Base-by-base conservation (phyloP, 192 early-diverging fungal genomes). In the Diversispora epigaea region DNA sequence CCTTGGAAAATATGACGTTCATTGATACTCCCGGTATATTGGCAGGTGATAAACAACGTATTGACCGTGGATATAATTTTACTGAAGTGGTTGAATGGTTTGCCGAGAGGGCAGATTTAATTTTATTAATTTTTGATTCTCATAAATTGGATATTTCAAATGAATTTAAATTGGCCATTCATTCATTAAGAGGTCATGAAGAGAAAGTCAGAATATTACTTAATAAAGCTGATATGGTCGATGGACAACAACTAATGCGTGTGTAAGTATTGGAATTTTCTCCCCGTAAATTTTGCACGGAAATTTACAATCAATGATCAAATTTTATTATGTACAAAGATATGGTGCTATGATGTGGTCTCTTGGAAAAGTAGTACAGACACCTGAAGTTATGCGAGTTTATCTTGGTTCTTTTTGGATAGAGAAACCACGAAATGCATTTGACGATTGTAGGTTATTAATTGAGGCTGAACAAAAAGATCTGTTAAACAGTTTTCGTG, bases 321-420 rank as follows among this genome's bases (percentile, higher is more conserved):
- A n/a, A n/a, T 32, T 32, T 32, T 32, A 32, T 32, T 32, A 32
- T 32, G 25, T 32, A 32, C 25, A 11, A 54, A 54, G 50, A 17
- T 54, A 96, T 79, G 95, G 95, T 62, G 93, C 94, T 3, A 82
- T 96, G 80, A 96, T 96, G 95, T 96, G 93, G 93, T 91, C 92
- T 21, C 84, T 96, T 10, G 95, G 94, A 19, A 93, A 91, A 79
- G 93, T 95, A 10, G 86, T 96, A 19, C 86, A 91, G 55, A 95
- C 92, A 3, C 94, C 95, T 12, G 94, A 96, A 80, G 95, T 96
- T 61, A 89, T 89, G 80, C 84, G 93, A 7, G 95, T 96, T n/a
- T 95, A 91, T 75, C 77, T 91, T 52, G 88, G 91, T 19, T 91
- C 89, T 12, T 94, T 94, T 78, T 94, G 94, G 94, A 82, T 86